phyloP scores from a whole-genome alignment of 2,329 filamentous ascomycete genomes.

The Chrysoporthe cubensis region DNA sequence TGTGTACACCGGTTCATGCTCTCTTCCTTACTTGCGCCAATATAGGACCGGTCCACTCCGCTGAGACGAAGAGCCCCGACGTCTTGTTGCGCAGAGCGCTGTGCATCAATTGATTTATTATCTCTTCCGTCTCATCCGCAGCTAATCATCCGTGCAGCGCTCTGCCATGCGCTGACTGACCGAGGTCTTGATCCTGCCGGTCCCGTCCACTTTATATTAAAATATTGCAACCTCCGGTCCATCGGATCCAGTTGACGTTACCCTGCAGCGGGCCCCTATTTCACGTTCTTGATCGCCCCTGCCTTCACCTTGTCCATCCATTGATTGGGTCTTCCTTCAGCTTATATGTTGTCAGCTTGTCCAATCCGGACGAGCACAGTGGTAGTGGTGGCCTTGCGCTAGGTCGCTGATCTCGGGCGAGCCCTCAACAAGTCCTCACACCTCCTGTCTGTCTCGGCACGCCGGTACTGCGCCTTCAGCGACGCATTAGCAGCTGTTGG shows the following conservation, averaged over 20 bases:
- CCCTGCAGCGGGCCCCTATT: conserved; percentile 24
- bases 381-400: conserved; percentile 15
- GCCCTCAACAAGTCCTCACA: conserved; percentile 13
- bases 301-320: conserved; percentile 18
- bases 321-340: conserved; percentile 22
- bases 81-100: conserved; percentile 21
- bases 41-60: conserved; percentile 25
- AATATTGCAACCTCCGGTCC: conserved; percentile 22
- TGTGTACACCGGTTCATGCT: background rate
- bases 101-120: conserved; percentile 10
- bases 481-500: background rate
- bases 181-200: conserved; percentile 23
- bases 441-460: conserved; percentile 9
- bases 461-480: conserved; percentile 15
- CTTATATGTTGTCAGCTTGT: conserved; percentile 24
- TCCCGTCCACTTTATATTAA: conserved; percentile 30
- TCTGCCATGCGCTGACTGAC: conserved; percentile 1
- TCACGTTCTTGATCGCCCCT: conserved; percentile 22
- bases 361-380: conserved; percentile 16
- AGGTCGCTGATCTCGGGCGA: conserved; percentile 9
- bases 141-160: conserved; percentile 4
- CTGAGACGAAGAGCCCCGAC: conserved; percentile 24
- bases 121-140: conserved; percentile 8
- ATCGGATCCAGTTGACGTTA: conserved; percentile 12
- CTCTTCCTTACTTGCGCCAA: conserved; percentile 20